phyloP scores from a whole-genome alignment of 352 stramenopile species.

The Elongisporangium undulatum region DNA sequence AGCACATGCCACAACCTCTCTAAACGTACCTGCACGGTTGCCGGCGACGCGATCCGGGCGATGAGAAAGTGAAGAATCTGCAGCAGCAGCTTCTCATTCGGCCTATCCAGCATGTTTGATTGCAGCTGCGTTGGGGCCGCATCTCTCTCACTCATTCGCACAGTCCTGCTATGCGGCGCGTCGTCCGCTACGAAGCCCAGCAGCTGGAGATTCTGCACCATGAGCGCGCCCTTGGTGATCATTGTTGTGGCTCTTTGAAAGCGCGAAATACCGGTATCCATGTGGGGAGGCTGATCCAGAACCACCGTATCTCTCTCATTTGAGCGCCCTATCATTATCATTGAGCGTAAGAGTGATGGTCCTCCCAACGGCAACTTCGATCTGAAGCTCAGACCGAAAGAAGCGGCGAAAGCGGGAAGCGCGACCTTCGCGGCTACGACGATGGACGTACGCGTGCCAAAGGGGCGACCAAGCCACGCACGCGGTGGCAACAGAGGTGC shows the following conservation, averaged over 20 bases:
- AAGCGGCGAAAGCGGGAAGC: neutral
- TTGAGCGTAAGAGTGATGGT: constrained; percentile 3
- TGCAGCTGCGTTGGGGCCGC: constrained; percentile 11
- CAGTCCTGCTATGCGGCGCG: neutral
- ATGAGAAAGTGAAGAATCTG: constrained; percentile 42
- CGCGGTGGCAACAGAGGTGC: neutral
- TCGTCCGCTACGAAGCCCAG: constrained; percentile 19
- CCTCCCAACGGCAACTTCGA: constrained; percentile 3
- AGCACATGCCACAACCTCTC: neutral
- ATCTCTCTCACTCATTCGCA: neutral
- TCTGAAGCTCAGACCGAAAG: neutral
- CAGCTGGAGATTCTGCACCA: constrained; percentile 45
- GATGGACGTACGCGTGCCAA: neutral
- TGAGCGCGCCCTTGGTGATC: constrained; percentile 34
- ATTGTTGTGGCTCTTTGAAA: neutral
- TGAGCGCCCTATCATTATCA: neutral
- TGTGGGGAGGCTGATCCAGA: too few relatives aligned
- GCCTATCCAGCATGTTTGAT: constrained; percentile 37
- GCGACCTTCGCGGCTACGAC: neutral
- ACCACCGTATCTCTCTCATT: neutral
- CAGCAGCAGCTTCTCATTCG: constrained; percentile 56
- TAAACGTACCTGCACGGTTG: constrained; percentile 10
- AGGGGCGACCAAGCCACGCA: neutral
- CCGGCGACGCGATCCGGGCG: constrained; percentile 15
- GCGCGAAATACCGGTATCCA: neutral